Evolutionary conservation across 2,329 filamentous ascomycete genomes (phyloP), one percentile per base, ranked within the genome.

Genomic region (Paradendryphiella salina): DNA sequence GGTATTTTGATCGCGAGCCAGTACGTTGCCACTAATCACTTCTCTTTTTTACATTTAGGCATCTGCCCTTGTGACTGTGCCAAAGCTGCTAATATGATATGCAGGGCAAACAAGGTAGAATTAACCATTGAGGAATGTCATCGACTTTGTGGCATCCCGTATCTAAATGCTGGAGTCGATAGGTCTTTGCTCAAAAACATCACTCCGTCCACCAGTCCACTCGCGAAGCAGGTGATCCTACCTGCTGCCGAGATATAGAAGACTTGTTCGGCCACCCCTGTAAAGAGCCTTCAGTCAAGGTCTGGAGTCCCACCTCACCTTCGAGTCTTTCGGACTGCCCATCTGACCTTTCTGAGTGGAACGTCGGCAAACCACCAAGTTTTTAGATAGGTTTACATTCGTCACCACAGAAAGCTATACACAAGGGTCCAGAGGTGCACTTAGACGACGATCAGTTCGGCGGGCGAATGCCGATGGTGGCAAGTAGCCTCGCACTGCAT

Each of bases 241-340:
- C 6, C 31, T 29, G 21, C 21, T 28, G 26, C 6, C 9, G 20
- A 8, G 6, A 7, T 21, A 9, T 34, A 45, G 11, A 23, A 14
- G 2, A 8, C 4, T n/a, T 26, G 34, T 11, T 31, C 26, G 2
- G 15, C 32, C 14, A 36, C 32, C 10, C 17, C 43, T 37, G 14
- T n/a, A 2, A 39, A 49, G 21, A 28, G 7, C 9, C 15, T 14
- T n/a, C 9, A 15, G 14, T 13, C 29, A 4, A 37, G 15, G 7
- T 42, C 14, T 18, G 8, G 31, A 37, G 14, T 13, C 39, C 35
- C 7, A 37, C 43, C 2, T 15, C 34, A 18, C 49, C 52, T 5
- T 50, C 44, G n/a, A 15, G n/a, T 21, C 45, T 64, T 9, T 62
- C 61, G 10, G 55, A 57, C 36, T 60, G 45, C 15, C 61, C 61